Evolutionary conservation across 2,329 filamentous ascomycete species (phyloP).

Genomic region (Diaporthe eres): DNA sequence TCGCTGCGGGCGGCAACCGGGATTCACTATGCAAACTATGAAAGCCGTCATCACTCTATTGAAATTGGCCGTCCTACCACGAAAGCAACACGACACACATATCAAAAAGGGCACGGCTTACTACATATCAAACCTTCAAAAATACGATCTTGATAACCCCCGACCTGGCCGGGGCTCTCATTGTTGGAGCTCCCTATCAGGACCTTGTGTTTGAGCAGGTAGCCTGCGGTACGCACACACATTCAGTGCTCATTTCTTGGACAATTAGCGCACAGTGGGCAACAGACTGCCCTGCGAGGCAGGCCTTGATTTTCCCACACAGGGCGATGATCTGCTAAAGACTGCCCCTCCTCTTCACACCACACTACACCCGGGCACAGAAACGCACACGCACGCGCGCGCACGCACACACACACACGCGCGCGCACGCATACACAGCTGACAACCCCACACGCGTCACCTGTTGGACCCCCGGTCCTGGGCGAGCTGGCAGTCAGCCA

Average conservation of each 20-base stretch:
- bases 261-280: not conserved
- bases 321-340: conserved; percentile 1
- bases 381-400: not conserved
- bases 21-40: conserved; percentile 15
- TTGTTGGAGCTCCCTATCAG: not conserved
- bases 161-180: not conserved
- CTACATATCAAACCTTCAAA: not conserved
- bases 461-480: not conserved
- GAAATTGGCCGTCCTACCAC: not conserved
- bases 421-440: not conserved
- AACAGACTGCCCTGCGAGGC: not conserved
- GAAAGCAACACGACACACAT: not conserved
- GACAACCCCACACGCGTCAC: conserved; percentile 13
- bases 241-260: not conserved
- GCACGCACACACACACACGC: not conserved
- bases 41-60: conserved; percentile 5
- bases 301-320: not conserved
- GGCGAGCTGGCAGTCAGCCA: conserved; percentile 15
- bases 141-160: not conserved
- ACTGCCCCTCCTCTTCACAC: conserved; percentile 25
- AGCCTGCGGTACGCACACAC: too few species aligned
- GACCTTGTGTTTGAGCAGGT: not conserved
- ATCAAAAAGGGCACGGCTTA: conserved; percentile 1
- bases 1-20: conserved; percentile 31
- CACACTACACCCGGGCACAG: not conserved